Base-by-base conservation (phyloP, 139 green algal genomes). In the Diplosphaera chodatii region DNA sequence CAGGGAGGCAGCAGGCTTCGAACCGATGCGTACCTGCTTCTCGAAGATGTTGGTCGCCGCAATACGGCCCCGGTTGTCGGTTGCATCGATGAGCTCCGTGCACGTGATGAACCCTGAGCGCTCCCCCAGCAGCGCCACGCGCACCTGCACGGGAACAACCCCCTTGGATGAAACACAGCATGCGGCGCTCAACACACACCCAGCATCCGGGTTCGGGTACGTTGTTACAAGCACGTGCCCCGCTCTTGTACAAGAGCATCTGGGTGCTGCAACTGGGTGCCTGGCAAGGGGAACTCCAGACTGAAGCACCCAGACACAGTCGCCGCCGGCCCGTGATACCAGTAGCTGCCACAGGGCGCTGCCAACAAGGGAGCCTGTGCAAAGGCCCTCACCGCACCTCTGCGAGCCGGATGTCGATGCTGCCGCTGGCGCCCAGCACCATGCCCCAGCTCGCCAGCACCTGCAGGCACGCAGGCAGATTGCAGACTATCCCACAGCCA, bases 31-130 rank as follows among this genome's bases (percentile, higher is more conserved):
- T 3, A 25, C 32, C 63, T 94, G 86, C 78, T 89, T 89, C 69
- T 96, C 87, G 80, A 95, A 96, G 1, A 96, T 75, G 70, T 96
- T 96, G 59, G 91, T 96, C 23, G 91, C 91, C 4, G 79, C 66
- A 1, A 91, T 85, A 73, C 89, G 89, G 64, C 83, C 87, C 5
- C 31, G 67, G 25, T 67, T 80, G 55, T 91, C 86, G 30, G 84
- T 86, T 0, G 84, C 79, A 29, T 93, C 77, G 31, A 96, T 78
- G 25, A 91, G 67, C 72, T 96, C 90, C 0, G 92, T 67, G 55
- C 90, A 94, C 1, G 90, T 96, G 1, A 96, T 90, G 67, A 87
- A 82, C 5, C 69, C 90, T 20, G 63, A 66, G 25, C 40, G 78
- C 23, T 90, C 82, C 16, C 1, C 55, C 69, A 1, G 83, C 80